Percentiles rank a stretch among this genome's conserved stretches.
Conservation (phyloP, 352 stramenopile species). For the Phytopythium vexans region DNA sequence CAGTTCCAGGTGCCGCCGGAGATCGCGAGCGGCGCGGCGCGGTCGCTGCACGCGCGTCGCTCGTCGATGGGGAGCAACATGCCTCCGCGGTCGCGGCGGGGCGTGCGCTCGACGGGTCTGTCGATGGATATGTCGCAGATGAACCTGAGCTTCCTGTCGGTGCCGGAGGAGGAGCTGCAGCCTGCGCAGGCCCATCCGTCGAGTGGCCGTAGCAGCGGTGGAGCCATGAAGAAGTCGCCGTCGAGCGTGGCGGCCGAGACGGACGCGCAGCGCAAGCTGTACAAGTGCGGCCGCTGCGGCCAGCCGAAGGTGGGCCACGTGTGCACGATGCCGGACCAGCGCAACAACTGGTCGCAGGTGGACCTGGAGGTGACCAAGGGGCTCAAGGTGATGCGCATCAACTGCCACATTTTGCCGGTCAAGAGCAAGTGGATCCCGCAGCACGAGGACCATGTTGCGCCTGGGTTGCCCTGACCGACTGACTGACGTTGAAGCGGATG, state of each 20-base stretch:
- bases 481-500: neutral
- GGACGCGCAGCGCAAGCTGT: constrained; percentile 66
- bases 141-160: constrained; percentile 64
- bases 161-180: constrained; percentile 62
- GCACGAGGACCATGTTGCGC: constrained; percentile 55
- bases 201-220: constrained; percentile 15
- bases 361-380: constrained; percentile 77
- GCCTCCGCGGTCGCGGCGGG: constrained; percentile 24
- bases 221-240: constrained; percentile 21
- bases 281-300: constrained; percentile 85
- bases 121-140: constrained; percentile 86
- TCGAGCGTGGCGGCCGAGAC: constrained; percentile 1
- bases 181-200: constrained; percentile 24
- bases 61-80: constrained; percentile 48
- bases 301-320: constrained; percentile 86
- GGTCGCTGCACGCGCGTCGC: constrained; percentile 49
- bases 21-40: constrained; percentile 52
- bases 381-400: constrained; percentile 66
- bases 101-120: constrained; percentile 60
- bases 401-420: constrained; percentile 68
- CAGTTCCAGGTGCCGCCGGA: constrained; percentile 53
- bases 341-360: constrained; percentile 84
- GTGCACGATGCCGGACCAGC: constrained; percentile 82
- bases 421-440: constrained; percentile 63
- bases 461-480: no score